A percentile compares a stretch with the other conserved stretches of the same genome.
Evolutionary conservation across 306 rosid genomes (phyloP).

Genomic region (Ceratonia siliqua): DNA sequence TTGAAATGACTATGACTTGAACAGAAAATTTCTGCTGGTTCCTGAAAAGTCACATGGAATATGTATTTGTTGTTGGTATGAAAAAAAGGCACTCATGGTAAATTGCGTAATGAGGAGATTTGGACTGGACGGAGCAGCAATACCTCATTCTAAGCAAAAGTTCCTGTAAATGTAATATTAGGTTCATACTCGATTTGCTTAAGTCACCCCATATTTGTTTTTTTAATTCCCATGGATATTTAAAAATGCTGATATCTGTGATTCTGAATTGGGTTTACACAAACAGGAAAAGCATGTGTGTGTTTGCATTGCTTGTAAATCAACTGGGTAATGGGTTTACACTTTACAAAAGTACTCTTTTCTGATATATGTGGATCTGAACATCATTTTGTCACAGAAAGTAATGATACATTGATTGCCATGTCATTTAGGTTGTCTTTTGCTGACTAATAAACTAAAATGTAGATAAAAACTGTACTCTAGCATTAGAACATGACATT

Average conservation of each 20-base stretch:
- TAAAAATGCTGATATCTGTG: no score
- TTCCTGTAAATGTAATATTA: neutral
- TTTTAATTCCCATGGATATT: neutral
- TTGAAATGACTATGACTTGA: slow-evolving; percentile 19
- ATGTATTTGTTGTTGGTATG: neutral
- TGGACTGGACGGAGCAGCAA: neutral
- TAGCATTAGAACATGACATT: neutral
- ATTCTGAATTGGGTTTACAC: no score
- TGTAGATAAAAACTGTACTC: neutral
- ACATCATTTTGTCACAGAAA: slow-evolving; percentile 1
- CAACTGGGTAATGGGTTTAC: no score
- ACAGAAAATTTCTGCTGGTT: neutral
- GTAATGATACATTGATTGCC: neutral
- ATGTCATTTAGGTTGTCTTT: slow-evolving; percentile 16
- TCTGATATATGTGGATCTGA: neutral
- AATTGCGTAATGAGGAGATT: neutral
- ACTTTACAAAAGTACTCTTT: neutral
- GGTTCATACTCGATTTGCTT: neutral
- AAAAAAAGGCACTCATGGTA: neutral
- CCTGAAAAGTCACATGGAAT: neutral
- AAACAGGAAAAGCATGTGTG: neutral
- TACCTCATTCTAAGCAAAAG: neutral
- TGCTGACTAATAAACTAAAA: neutral
- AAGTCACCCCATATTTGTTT: no score
- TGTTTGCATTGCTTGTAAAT: neutral